Evolutionary conservation across 371 early-diverging fungal genomes (phyloP).

Genomic region (Apophysomyces ossiformis): DNA sequence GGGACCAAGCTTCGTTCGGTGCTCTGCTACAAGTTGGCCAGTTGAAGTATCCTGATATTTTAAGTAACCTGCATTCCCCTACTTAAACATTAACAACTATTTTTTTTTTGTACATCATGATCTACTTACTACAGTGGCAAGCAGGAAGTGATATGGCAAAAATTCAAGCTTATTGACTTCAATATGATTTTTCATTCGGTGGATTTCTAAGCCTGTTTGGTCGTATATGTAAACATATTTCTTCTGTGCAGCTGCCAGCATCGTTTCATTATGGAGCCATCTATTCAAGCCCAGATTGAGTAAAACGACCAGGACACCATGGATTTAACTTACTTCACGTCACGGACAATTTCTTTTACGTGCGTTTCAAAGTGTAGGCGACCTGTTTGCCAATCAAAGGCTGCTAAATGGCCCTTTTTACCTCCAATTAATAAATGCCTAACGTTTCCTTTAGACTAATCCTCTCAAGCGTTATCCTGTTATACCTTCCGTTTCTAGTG

Average conservation of each 20-base stretch:
- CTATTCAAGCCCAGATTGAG: constrained; percentile 34
- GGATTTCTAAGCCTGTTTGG: constrained; percentile 92
- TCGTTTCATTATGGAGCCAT: constrained; percentile 96
- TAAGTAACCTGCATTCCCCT: constrained; percentile 84
- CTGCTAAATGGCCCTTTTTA: constrained; percentile 89
- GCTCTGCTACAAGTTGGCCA: constrained; percentile 88
- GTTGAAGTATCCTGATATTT: constrained; percentile 98
- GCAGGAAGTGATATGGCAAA: constrained; percentile 96
- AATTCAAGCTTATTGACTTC: constrained; percentile 89
- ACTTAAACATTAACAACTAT: neutral
- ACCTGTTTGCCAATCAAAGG: constrained; percentile 93
- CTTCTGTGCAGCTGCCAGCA: constrained; percentile 97
- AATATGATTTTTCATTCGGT: constrained; percentile 86
- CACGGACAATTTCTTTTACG: constrained; percentile 88
- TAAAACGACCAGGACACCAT: neutral
- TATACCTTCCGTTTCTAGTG: constrained; percentile 85
- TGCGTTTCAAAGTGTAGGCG: constrained; percentile 86
- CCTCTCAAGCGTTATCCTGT: neutral
- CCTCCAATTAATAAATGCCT: constrained; percentile 88
- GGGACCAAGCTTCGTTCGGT: constrained; percentile 78
- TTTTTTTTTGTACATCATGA: neutral
- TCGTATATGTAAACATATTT: constrained; percentile 97
- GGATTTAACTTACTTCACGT: constrained; percentile 76
- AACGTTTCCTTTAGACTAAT: neutral
- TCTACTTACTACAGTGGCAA: constrained; percentile 75